phyloP scores from a whole-genome alignment of 2,329 filamentous ascomycete species.

The Chlorencoelia australis region DNA sequence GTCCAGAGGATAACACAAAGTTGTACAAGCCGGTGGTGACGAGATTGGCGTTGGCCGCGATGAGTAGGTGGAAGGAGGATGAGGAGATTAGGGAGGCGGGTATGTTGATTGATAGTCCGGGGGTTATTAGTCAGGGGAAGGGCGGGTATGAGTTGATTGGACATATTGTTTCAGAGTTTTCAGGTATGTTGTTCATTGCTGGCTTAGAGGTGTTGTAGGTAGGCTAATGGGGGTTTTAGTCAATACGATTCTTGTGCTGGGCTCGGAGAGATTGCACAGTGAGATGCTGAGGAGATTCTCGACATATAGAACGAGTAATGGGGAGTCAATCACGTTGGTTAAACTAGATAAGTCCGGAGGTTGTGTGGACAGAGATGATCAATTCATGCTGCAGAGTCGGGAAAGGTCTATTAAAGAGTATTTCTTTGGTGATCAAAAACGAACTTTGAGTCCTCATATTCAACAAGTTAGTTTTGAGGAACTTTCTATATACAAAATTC shows the following conservation, averaged over 20 bases:
- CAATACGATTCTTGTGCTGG: slow-evolving; percentile 73
- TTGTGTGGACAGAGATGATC: slow-evolving; percentile 64
- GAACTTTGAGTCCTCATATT: slow-evolving; percentile 76
- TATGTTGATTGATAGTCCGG: slow-evolving; percentile 77
- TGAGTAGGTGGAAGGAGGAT: slow-evolving; percentile 69
- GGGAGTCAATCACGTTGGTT: slow-evolving; percentile 65
- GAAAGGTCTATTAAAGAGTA: slow-evolving; percentile 80
- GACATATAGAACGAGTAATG: slow-evolving; percentile 41
- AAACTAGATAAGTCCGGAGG: slow-evolving; percentile 78
- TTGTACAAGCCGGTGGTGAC: slow-evolving; percentile 68
- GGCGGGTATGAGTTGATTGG: slow-evolving; percentile 66
- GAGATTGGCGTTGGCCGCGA: slow-evolving; percentile 68
- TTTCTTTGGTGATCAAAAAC: slow-evolving; percentile 76
- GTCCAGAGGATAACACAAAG: slow-evolving; percentile 59
- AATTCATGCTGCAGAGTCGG: slow-evolving; percentile 62
- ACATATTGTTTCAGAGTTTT: slow-evolving; percentile 64
- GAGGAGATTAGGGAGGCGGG: slow-evolving; percentile 60
- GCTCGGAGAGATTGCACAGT: slow-evolving; percentile 64
- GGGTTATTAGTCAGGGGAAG: slow-evolving; percentile 54
- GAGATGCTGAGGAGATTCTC: slow-evolving; percentile 64
- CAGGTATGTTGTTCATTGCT: slow-evolving; percentile 34
- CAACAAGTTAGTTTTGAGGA: slow-evolving; percentile 72
- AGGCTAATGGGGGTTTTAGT: slow-evolving; percentile 33
- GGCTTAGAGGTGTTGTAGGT: not conserved
- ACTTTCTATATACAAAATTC: slow-evolving; percentile 62